These are phyloP conservation scores for Plasmodium cynomolgi DNA, from an alignment of 169 alveolate genomes.

Conservation along the genomic window DNA sequence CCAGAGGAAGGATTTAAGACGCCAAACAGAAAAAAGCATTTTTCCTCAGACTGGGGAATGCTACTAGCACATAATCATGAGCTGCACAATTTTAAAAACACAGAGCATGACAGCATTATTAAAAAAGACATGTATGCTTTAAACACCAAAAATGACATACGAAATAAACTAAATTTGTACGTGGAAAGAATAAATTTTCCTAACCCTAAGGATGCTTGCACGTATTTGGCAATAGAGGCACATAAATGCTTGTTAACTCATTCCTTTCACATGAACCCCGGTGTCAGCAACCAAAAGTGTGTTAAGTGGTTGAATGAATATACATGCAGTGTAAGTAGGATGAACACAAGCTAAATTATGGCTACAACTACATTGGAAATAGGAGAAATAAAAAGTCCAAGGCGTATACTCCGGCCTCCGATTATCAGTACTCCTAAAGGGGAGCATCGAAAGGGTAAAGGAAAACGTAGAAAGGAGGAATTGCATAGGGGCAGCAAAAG, in stretches of 20 bases:
- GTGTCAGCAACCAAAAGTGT: slow-evolving; percentile 86
- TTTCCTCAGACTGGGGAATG: slow-evolving; percentile 78
- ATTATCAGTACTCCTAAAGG: slow-evolving; percentile 86
- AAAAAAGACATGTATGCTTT: slow-evolving; percentile 33
- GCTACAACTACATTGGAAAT: slow-evolving; percentile 86
- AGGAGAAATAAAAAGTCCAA: slow-evolving; percentile 86
- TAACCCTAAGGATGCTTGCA: slow-evolving; percentile 89
- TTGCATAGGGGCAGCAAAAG: not conserved
- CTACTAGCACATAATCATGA: slow-evolving; percentile 79
- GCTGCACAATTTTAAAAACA: slow-evolving; percentile 64
- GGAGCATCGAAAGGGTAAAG: not conserved
- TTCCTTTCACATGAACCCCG: slow-evolving; percentile 82
- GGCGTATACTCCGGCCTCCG: slow-evolving; percentile 91
- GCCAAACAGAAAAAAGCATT: slow-evolving; percentile 51
- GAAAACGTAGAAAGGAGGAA: not conserved
- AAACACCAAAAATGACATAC: slow-evolving; percentile 76
- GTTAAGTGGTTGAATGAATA: slow-evolving; percentile 91
- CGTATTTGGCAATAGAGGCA: slow-evolving; percentile 84
- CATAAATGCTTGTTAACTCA: slow-evolving; percentile 82
- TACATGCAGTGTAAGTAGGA: slow-evolving; percentile 92
- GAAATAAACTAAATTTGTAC: slow-evolving; percentile 76
- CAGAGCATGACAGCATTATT: slow-evolving; percentile 45
- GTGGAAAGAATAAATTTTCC: slow-evolving; percentile 81
- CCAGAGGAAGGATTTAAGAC: slow-evolving; percentile 71
- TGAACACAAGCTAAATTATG: slow-evolving; percentile 87